Base-by-base conservation (phyloP, 768 basidiomycete genomes). In the Myochromella boudieri region DNA sequence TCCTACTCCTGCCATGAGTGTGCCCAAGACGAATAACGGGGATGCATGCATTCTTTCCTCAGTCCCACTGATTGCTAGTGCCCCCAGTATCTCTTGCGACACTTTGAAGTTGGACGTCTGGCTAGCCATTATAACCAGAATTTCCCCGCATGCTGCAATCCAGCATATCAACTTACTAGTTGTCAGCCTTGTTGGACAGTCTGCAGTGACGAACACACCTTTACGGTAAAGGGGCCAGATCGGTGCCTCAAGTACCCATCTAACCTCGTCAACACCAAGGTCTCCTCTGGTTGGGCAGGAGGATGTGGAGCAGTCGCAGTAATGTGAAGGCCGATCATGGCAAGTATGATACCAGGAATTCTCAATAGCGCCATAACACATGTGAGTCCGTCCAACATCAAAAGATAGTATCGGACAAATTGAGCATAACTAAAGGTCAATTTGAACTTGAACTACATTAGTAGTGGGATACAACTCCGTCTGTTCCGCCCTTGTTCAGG, bases 371-470 rank as follows among this genome's bases (percentile, higher is more conserved):
- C 53, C 52, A 54, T 56, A 21, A 40, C 20, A 20, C 29, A 15
- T 85, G 54, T 67, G 87, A 89, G 80, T 62, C 84, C 77, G 43
- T 95, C 14, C 17, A 37, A 29, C 27, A 51, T 40, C 53, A 42
- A 55, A 42, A 48, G 33, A 28, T 32, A n/a, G 40, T 34, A 24
- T 27, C 27, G 12, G 15, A 11, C 21, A 26, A 18, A 28, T 28
- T 10, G 25, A 10, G 15, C 11, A 11, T 9, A 8, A 21, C 9
- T 25, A 6, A 18, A 5, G 20, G 7, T n/a, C 14, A 3, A 26
- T 38, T n/a, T 38, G 24, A 9, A 5, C 12, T 25, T 3, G 22
- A 5, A 26, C 24, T 26, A 12, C n/a, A n/a, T n/a, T n/a, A n/a
- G n/a, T n/a, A n/a, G n/a, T n/a, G n/a, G n/a, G n/a, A n/a, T n/a